Percentiles rank a stretch among this genome's conserved stretches.
phyloP scores from a whole-genome alignment of 1,284 basidiomycete species.

The Austroboletus sp. region DNA sequence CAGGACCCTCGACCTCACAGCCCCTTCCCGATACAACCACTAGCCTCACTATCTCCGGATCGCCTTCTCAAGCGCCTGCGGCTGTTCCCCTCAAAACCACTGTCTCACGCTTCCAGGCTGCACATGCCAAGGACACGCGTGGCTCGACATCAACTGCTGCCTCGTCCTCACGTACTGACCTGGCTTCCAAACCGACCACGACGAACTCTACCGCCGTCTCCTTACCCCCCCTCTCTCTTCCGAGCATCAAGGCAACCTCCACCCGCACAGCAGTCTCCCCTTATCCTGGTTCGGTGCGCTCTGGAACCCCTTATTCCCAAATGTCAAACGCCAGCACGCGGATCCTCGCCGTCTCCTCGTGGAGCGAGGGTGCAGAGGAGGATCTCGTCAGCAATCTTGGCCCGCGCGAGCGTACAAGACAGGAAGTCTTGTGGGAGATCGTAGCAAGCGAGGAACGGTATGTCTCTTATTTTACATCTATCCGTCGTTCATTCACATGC shows the following conservation, averaged over 20 bases:
- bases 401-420: conserved; percentile 86
- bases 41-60: conserved; percentile 35
- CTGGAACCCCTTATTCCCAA: conserved; percentile 71
- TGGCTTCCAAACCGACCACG: conserved; percentile 33
- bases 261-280: conserved; percentile 58
- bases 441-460: conserved; percentile 94
- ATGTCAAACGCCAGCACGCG: conserved; percentile 62
- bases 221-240: conserved; percentile 35
- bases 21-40: conserved; percentile 34
- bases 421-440: conserved; percentile 97
- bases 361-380: conserved; percentile 93
- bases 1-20: conserved; percentile 33
- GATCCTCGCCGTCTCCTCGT: conserved; percentile 77
- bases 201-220: conserved; percentile 39
- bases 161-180: conserved; percentile 49
- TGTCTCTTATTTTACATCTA: conserved; percentile 27
- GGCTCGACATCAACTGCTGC: conserved; percentile 57
- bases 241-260: conserved; percentile 43
- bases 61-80: conserved; percentile 34
- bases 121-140: conserved; percentile 61
- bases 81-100: conserved; percentile 50
- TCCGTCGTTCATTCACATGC: conserved; percentile 11
- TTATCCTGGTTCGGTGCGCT: conserved; percentile 61
- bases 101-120: conserved; percentile 65
- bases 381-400: conserved; percentile 92